Evolutionary conservation across 441 rosid genomes (phyloP).

Genomic region (Manihot esculenta): DNA sequence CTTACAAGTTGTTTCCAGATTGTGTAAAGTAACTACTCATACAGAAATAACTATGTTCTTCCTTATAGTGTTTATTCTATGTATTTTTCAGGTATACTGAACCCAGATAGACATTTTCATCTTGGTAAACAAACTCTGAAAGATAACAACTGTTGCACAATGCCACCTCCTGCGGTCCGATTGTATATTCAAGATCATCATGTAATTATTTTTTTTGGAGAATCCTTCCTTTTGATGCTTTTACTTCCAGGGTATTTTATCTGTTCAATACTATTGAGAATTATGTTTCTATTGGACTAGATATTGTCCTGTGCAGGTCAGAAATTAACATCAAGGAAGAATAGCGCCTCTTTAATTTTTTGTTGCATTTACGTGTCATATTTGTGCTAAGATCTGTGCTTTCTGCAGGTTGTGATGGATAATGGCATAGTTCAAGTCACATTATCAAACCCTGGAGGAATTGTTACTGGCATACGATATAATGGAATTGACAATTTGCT

Average conservation of each 20-base stretch:
- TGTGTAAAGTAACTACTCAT: neutral
- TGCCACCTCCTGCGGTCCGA: conserved; percentile 58
- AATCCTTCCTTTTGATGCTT: neutral
- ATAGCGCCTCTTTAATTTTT: neutral
- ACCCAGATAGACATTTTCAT: conserved; percentile 32
- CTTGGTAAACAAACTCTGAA: conserved; percentile 13
- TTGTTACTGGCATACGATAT: conserved; percentile 54
- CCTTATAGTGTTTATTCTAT: conserved; percentile 2
- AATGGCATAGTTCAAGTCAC: conserved; percentile 58
- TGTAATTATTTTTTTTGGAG: conserved; percentile 38
- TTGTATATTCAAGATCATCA: conserved; percentile 63
- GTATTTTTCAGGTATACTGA: conserved; percentile 26
- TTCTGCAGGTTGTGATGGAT: conserved; percentile 57
- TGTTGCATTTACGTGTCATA: neutral
- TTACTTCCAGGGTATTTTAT: conserved; percentile 5
- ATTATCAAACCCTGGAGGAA: conserved; percentile 55
- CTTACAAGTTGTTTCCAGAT: neutral
- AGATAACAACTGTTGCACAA: conserved; percentile 30
- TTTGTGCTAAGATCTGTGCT: conserved; percentile 8
- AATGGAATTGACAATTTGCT: conserved; percentile 81
- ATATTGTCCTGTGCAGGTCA: neutral
- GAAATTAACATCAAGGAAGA: neutral
- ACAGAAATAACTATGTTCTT: neutral
- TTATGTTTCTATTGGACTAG: neutral
- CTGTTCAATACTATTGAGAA: conserved; percentile 2